Evolutionary conservation across 2,329 filamentous ascomycete genomes (phyloP).

Genomic region (Zymoseptoria tritici): DNA sequence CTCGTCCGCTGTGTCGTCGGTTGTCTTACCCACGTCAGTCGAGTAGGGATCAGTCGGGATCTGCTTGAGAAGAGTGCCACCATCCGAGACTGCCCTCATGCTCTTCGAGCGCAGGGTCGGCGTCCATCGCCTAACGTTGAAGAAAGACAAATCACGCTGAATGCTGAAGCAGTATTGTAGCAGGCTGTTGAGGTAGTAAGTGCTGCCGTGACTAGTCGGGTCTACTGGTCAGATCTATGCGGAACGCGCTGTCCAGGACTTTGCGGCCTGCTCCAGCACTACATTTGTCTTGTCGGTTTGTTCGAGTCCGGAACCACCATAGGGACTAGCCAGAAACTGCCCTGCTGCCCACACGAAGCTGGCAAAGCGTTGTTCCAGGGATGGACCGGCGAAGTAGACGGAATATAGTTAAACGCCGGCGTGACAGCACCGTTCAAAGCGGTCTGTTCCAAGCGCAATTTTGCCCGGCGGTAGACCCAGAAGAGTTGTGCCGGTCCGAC

Average conservation of each 20-base stretch:
- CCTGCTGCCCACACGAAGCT: too few relatives aligned
- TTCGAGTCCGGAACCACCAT: slow-evolving; percentile 1
- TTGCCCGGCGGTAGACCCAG: too few relatives aligned
- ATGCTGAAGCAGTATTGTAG: slow-evolving; percentile 93
- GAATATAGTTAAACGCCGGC: too few relatives aligned
- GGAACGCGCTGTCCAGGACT: slow-evolving; percentile 9
- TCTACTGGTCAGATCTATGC: slow-evolving; percentile 62
- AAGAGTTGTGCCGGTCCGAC: too few relatives aligned
- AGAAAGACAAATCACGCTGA: slow-evolving; percentile 35
- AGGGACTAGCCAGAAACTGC: too few relatives aligned
- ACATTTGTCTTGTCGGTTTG: slow-evolving; percentile 29
- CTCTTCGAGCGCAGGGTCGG: slow-evolving; percentile 87
- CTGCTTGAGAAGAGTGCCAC: slow-evolving; percentile 84
- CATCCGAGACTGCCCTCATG: slow-evolving; percentile 77
- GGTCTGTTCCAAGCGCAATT: too few relatives aligned
- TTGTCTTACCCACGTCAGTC: slow-evolving; percentile 58
- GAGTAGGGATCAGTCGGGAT: slow-evolving; percentile 97
- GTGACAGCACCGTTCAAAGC: too few relatives aligned
- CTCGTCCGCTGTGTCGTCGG: neutral
- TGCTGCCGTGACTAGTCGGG: slow-evolving; percentile 89
- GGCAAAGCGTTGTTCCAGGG: too few relatives aligned
- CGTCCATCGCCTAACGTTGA: slow-evolving; percentile 65
- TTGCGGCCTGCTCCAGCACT: slow-evolving; percentile 23
- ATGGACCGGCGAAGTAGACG: too few relatives aligned
- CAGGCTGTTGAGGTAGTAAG: slow-evolving; percentile 94